Evolutionary conservation across 345 rosid genomes (phyloP), one percentile per base, ranked within the genome.

Genomic region (Bruguiera parviflora): DNA sequence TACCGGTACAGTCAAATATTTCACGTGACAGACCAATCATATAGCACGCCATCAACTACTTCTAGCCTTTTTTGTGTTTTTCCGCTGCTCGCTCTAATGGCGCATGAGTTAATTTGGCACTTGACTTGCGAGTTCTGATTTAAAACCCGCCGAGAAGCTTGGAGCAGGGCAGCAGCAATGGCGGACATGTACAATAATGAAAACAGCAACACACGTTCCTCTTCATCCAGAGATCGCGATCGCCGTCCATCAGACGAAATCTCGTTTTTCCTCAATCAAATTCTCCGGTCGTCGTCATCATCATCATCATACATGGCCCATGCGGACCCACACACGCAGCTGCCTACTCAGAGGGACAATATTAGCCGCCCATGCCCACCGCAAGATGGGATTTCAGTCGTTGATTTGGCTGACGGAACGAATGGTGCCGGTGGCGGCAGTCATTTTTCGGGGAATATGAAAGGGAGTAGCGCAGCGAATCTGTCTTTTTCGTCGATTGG

Each of bases 211-310:
- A 60, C 64, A 15, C 63, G 65, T 24, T 69, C 80, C 5, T 51
- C 82, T 28, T 68, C 73, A 5, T 70, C 78, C 39, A 72, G 59
- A 15, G 22, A 49, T 60, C 62, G 37, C 58, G 43, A 60, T 57
- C 61, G 53, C 64, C 65, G 55, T 22, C 68, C 83, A 51, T 81
- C 88, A 19, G 88, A 89, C 71, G 90, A 91, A 11, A 79, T 89
- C 69, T 87, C 97, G 22, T 71, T 68, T 76, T 76, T 89, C 67
- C 86, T 91, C 61, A 84, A 80, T 32, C 96, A 89, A 61, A 77
- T 89, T 78, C 76, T 87, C 9, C 83, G 75, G 64, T 86, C 81
- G 63, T 87, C 96, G 58, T 78, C 92, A 4, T 49, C 65, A n/a
- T 60, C 75, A 5, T 39, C 86, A 64, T 67, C 80, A 13, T 76